Evolutionary conservation across 495 filamentous ascomycete species (phyloP).

Genomic region (Podospora bellae-mahoneyi): DNA sequence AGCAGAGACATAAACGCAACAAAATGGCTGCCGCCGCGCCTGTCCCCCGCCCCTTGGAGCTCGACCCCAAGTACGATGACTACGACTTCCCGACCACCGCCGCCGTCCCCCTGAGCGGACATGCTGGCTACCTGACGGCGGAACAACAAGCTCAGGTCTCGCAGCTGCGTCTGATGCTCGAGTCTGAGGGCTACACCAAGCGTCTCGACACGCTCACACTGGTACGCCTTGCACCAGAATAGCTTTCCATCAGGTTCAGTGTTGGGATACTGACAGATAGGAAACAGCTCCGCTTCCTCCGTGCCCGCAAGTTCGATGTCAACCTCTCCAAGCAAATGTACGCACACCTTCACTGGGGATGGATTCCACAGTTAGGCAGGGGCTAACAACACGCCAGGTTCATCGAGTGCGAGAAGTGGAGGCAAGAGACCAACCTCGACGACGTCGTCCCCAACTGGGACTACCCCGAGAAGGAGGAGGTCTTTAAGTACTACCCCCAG

Average conservation of each 20-base stretch:
- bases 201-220: conserved; percentile 87
- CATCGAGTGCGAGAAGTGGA: conserved; percentile 85
- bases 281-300: conserved; percentile 75
- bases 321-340: conserved; percentile 81
- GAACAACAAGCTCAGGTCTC: conserved; percentile 87
- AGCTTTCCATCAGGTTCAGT: no score
- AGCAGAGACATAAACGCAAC: conserved; percentile 18
- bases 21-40: conserved; percentile 21
- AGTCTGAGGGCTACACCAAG: conserved; percentile 77
- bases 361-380: no score
- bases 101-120: conserved; percentile 64
- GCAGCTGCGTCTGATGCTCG: conserved; percentile 79
- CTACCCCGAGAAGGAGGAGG: conserved; percentile 79
- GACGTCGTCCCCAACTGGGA: conserved; percentile 76
- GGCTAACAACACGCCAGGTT: conserved; percentile 59
- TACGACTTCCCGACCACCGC: conserved; percentile 88
- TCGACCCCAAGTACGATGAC: conserved; percentile 89
- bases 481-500: conserved; percentile 94
- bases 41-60: conserved; percentile 45
- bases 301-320: conserved; percentile 93
- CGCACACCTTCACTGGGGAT: conserved; percentile 23
- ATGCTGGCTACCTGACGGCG: conserved; percentile 82
- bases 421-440: conserved; percentile 77
- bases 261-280: conserved; percentile 6
- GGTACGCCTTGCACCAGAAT: conserved; percentile 43